Percentiles rank a stretch among this genome's conserved stretches.
Conservation (phyloP, 352 stramenopile genomes). For the Pythium periplocum region DNA sequence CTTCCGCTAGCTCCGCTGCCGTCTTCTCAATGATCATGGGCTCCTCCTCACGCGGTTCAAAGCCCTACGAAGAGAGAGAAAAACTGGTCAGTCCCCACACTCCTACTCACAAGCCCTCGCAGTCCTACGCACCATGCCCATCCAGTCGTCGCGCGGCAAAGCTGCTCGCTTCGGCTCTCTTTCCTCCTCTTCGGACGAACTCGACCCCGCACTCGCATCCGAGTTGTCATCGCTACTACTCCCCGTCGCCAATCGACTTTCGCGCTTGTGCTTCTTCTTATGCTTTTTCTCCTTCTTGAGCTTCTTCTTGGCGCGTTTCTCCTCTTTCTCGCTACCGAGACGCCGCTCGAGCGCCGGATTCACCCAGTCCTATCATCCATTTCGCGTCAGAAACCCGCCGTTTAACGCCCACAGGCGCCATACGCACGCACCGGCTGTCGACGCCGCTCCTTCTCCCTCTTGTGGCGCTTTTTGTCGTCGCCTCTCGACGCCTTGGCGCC, state of each 20-base stretch:
- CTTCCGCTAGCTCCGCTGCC: slow-evolving; percentile 25
- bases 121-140: slow-evolving; percentile 45
- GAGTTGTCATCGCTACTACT: slow-evolving; percentile 15
- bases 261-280: slow-evolving; percentile 29
- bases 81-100: neutral
- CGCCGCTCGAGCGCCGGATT: slow-evolving; percentile 35
- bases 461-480: slow-evolving; percentile 18
- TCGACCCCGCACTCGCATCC: neutral
- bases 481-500: slow-evolving; percentile 15
- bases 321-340: slow-evolving; percentile 13
- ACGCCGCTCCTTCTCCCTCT: slow-evolving; percentile 14
- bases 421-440: slow-evolving; percentile 17
- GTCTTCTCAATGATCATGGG: slow-evolving; percentile 32
- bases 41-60: slow-evolving; percentile 25
- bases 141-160: slow-evolving; percentile 67
- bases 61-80: slow-evolving; percentile 25
- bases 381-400: neutral
- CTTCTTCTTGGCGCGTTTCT: slow-evolving; percentile 26
- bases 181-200: slow-evolving; percentile 13
- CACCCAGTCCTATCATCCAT: slow-evolving; percentile 29
- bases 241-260: slow-evolving; percentile 21
- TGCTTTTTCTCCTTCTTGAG: slow-evolving; percentile 33
- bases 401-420: neutral
- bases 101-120: neutral
- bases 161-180: neutral